phyloP scores from a whole-genome alignment of 805 yeast genomes.

The Sugiyamaella smithiae region DNA sequence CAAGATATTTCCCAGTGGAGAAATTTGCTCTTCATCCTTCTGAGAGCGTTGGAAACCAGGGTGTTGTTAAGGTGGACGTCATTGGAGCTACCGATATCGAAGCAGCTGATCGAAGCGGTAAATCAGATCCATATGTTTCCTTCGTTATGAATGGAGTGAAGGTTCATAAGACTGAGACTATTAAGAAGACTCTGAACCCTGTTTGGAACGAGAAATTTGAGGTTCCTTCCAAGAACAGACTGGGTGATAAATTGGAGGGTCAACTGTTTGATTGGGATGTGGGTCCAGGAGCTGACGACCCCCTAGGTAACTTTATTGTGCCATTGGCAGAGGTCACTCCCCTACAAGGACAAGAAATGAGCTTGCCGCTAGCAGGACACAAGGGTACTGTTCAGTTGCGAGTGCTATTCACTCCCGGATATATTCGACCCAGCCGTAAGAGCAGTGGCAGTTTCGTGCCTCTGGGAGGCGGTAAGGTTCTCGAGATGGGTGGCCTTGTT shows the following conservation, averaged over 20 bases:
- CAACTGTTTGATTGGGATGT: conserved; percentile 88
- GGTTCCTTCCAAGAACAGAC: conserved; percentile 58
- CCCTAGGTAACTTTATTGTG: conserved; percentile 62
- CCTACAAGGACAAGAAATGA: conserved; percentile 47
- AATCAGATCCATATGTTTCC: conserved; percentile 86
- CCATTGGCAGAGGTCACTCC: conserved; percentile 62
- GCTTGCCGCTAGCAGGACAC: conserved; percentile 53
- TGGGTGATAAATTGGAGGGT: conserved; percentile 54
- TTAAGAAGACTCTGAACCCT: conserved; percentile 89
- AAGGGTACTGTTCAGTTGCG: conserved; percentile 60
- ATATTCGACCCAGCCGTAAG: conserved; percentile 37
- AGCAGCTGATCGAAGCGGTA: conserved; percentile 88
- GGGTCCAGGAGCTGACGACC: conserved; percentile 82
- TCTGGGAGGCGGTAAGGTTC: conserved; percentile 51
- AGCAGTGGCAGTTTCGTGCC: conserved; percentile 34
- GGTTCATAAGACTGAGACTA: conserved; percentile 70
- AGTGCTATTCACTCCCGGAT: conserved; percentile 67
- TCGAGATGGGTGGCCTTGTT: conserved; percentile 40
- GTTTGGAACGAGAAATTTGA: conserved; percentile 72
- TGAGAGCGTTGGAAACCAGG: conserved; percentile 75
- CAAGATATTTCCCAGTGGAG: conserved; percentile 76
- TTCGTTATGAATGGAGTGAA: conserved; percentile 58
- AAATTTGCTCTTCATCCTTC: conserved; percentile 59
- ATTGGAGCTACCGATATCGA: conserved; percentile 64
- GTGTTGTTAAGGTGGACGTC: conserved; percentile 61